Conservation (phyloP, 352 stramenopile genomes). For the Globisporangium iwayamae region DNA sequence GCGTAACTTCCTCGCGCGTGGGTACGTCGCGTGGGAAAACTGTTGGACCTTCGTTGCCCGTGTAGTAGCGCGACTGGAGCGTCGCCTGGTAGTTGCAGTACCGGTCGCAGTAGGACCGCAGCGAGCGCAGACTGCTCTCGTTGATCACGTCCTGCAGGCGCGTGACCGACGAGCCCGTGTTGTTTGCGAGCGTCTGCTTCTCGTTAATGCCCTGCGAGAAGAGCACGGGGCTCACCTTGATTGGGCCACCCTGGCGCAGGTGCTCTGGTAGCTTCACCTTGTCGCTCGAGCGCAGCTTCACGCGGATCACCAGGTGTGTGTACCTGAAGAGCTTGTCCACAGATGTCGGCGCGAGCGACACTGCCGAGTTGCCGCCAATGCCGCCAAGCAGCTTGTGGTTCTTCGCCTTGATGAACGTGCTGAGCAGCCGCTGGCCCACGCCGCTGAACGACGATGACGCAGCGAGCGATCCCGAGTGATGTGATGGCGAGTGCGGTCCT, state of each 20-base stretch:
- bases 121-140: constrained; percentile 59
- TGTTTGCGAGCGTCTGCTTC: constrained; percentile 91
- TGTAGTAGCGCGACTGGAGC: constrained; percentile 32
- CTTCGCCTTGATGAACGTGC: constrained; percentile 65
- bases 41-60: constrained; percentile 15
- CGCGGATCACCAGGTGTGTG: constrained; percentile 74
- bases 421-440: constrained; percentile 62
- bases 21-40: constrained; percentile 14
- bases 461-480: constrained; percentile 10
- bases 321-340: constrained; percentile 59
- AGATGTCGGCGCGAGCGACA: constrained; percentile 39
- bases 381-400: constrained; percentile 57
- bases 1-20: constrained; percentile 51
- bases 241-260: constrained; percentile 49
- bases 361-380: constrained; percentile 22
- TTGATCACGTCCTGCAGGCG: constrained; percentile 83
- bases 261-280: constrained; percentile 67
- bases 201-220: constrained; percentile 93
- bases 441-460: constrained; percentile 60
- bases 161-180: constrained; percentile 76
- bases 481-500: constrained; percentile 1
- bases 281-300: constrained; percentile 65
- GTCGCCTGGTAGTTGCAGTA: constrained; percentile 70
- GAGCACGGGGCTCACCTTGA: constrained; percentile 71
- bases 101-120: constrained; percentile 68